Base-by-base conservation (phyloP, 169 alveolate genomes). In the Babesia bovis region DNA sequence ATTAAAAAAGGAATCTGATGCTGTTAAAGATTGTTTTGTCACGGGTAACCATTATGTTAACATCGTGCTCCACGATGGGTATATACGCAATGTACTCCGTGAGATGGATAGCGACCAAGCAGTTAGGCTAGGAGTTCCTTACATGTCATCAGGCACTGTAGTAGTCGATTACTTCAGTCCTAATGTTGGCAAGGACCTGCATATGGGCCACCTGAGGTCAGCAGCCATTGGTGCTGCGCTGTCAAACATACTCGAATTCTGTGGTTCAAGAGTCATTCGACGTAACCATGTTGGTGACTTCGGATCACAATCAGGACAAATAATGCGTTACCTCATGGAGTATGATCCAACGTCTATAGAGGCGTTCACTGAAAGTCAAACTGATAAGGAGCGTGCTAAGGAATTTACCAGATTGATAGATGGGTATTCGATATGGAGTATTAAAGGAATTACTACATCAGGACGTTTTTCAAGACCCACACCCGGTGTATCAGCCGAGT, bases 251-350 rank as follows among this genome's bases (percentile, higher is more conserved):
- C 50, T 81, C 21, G 75, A 77, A 33, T 84, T 60, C 45, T 81
- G 58, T 33, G 90, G 87, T 21, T 68, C 58, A 45, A 32, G 50
- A 28, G 90, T 88, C 9, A 60, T 58, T 19, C 55, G 84, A 4
- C 73, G 93, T 42, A 88, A 57, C 61, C 93, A 88, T 49, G 68
- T 88, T 41, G 93, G 93, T 17, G 90, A 88, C 53, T 88, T 85
- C 74, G 90, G 90, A 1, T 35, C 81, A 23, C 82, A 78, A 5
- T 44, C 77, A 12, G 87, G 87, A 0, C 60, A 51, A 49, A 44
- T 78, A 12, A 78, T 78, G 53, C 66, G 83, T 15, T 78, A 78
- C 69, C 59, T 78, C 26, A 26, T 78, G n/a, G 87, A 78, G 36
- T 78, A 78, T 45, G 87, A 78, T 72, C 74, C 83, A n/a, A 58